Percentiles rank a stretch among this genome's conserved stretches.
Evolutionary conservation across 2,329 filamentous ascomycete genomes (phyloP).

Genomic region (Neospermospora avenae): DNA sequence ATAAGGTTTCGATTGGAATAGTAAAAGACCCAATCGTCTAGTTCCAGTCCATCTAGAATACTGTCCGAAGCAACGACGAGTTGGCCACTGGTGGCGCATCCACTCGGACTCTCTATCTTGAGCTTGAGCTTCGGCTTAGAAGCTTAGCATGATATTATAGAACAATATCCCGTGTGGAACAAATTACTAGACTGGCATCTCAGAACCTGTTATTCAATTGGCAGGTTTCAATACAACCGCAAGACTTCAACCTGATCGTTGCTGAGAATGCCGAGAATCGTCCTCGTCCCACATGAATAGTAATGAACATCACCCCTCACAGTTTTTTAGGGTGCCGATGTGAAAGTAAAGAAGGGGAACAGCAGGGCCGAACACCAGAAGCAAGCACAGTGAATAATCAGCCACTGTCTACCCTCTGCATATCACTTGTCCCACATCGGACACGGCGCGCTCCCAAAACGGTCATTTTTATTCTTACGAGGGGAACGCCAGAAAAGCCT

Average conservation of each 20-base stretch:
- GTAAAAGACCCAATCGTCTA: too few relatives aligned
- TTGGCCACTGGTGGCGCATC: background rate
- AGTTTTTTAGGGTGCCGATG: too few relatives aligned
- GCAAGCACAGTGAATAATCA: constrained; percentile 1
- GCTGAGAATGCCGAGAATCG: too few relatives aligned
- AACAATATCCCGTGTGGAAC: background rate
- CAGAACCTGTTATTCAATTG: background rate
- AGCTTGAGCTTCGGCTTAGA: too few relatives aligned
- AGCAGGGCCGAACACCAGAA: background rate
- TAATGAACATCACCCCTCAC: too few relatives aligned
- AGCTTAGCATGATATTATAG: background rate
- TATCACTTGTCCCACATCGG: background rate
- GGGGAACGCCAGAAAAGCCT: background rate
- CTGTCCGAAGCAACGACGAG: too few relatives aligned
- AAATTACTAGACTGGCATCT: background rate
- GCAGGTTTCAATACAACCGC: background rate
- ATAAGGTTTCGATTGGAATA: background rate
- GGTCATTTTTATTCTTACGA: background rate
- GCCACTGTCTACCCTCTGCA: background rate
- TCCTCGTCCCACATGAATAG: too few relatives aligned
- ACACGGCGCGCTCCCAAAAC: background rate
- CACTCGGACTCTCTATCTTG: too few relatives aligned
- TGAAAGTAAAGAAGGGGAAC: background rate
- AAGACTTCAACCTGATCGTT: too few relatives aligned
- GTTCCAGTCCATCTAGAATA: too few relatives aligned